Evolutionary conservation across 805 yeast genomes (phyloP).

Genomic region (Candida nitratophila): DNA sequence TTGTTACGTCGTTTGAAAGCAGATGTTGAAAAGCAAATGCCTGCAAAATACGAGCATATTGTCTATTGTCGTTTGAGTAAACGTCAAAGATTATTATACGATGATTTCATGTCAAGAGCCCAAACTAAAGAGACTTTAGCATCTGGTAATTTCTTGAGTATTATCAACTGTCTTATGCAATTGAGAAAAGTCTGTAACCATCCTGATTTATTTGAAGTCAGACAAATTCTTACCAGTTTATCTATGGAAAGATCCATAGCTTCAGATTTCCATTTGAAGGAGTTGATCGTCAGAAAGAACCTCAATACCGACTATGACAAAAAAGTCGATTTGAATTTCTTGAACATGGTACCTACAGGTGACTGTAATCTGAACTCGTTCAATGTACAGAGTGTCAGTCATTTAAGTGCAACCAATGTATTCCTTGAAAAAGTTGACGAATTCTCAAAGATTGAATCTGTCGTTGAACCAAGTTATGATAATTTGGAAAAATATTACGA

Average conservation of each 20-base stretch:
- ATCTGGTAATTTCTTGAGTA: conserved; percentile 89
- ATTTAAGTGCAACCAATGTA: conserved; percentile 39
- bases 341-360: conserved; percentile 53
- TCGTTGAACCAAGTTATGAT: conserved; percentile 21
- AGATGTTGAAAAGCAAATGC: conserved; percentile 99
- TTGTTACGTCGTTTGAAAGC: conserved; percentile 84
- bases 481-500: conserved; percentile 55
- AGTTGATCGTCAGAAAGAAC: conserved; percentile 30
- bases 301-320: conserved; percentile 5
- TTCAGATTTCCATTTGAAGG: conserved; percentile 36
- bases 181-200: conserved; percentile 94
- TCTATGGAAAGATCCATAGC: conserved; percentile 63
- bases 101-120: conserved; percentile 95
- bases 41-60: conserved; percentile 93
- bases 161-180: conserved; percentile 97
- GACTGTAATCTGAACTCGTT: conserved; percentile 39
- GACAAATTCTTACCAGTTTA: conserved; percentile 90
- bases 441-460: conserved; percentile 30
- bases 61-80: conserved; percentile 88
- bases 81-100: conserved; percentile 85
- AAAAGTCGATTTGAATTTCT: conserved; percentile 41
- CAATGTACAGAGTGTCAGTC: conserved; percentile 35
- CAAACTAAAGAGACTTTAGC: conserved; percentile 91
- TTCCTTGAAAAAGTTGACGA: conserved; percentile 37
- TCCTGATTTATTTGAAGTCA: conserved; percentile 91